A percentile compares a stretch with the other conserved stretches of the same genome.
Conservation (phyloP, 768 basidiomycete species). For the Strobilomyces confusus region DNA sequence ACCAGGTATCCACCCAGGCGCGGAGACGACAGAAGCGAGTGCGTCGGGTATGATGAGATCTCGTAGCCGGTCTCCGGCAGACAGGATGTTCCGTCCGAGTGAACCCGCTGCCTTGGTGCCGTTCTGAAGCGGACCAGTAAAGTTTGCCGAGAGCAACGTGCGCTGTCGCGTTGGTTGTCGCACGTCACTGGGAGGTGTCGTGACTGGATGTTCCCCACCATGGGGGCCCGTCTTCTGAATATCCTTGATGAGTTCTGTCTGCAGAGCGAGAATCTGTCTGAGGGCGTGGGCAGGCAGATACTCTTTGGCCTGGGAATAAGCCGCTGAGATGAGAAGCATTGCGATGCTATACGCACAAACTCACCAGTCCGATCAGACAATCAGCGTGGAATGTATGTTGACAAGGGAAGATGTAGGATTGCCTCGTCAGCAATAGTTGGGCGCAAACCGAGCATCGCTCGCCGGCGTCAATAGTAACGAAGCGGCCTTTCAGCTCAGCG, state of each 20-base stretch:
- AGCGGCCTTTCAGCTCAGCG: slow-evolving; percentile 75
- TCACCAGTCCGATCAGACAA: slow-evolving; percentile 89
- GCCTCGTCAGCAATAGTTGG: slow-evolving; percentile 71
- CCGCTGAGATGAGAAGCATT: background rate
- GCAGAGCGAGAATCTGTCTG: slow-evolving; percentile 81
- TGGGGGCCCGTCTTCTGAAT: slow-evolving; percentile 27
- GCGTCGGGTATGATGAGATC: slow-evolving; percentile 95
- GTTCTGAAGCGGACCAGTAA: slow-evolving; percentile 56
- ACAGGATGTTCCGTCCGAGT: slow-evolving; percentile 75
- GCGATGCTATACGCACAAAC: slow-evolving; percentile 28
- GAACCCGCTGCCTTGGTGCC: slow-evolving; percentile 62
- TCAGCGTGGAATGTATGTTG: slow-evolving; percentile 98
- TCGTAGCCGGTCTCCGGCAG: slow-evolving; percentile 83
- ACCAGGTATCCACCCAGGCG: slow-evolving; percentile 74
- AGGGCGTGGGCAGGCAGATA: slow-evolving; percentile 79
- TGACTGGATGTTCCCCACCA: slow-evolving; percentile 33
- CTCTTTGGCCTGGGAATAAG: slow-evolving; percentile 74
- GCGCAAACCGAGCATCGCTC: slow-evolving; percentile 86
- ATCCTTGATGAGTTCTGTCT: slow-evolving; percentile 75
- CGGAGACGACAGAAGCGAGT: slow-evolving; percentile 76
- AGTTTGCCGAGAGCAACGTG: slow-evolving; percentile 72
- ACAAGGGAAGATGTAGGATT: slow-evolving; percentile 99
- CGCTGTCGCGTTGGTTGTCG: slow-evolving; percentile 54
- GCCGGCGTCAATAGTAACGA: slow-evolving; percentile 84
- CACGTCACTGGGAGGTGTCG: slow-evolving; percentile 32